A percentile compares a stretch with the other conserved stretches of the same genome.
Evolutionary conservation across 768 basidiomycete genomes (phyloP).

Genomic region (Collybia mongolica): DNA sequence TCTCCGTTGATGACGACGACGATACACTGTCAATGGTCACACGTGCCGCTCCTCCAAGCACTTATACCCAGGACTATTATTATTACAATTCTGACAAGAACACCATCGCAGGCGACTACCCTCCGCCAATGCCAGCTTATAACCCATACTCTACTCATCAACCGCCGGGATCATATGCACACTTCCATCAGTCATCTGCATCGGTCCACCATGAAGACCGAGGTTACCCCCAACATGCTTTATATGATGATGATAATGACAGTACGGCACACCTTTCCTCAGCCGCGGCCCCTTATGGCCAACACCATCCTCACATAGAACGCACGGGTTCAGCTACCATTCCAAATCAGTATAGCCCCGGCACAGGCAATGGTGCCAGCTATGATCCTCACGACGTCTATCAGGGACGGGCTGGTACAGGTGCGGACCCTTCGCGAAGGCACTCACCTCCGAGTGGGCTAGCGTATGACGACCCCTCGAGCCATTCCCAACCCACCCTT

Average conservation of each 20-base stretch:
- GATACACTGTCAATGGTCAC: constrained; percentile 58
- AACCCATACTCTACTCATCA: constrained; percentile 64
- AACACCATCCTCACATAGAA: constrained; percentile 32
- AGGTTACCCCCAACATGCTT: constrained; percentile 36
- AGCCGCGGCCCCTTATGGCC: constrained; percentile 58
- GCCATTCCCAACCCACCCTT: constrained; percentile 11
- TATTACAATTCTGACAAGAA: constrained; percentile 55
- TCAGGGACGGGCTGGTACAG: constrained; percentile 43
- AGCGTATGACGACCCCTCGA: constrained; percentile 26
- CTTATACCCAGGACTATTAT: constrained; percentile 55
- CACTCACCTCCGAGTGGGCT: constrained; percentile 20
- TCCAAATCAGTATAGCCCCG: constrained; percentile 9
- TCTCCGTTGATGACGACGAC: constrained; percentile 84
- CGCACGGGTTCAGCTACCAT: constrained; percentile 20
- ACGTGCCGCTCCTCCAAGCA: constrained; percentile 50
- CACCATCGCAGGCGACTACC: constrained; percentile 40
- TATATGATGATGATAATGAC: constrained; percentile 70
- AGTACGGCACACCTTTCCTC: constrained; percentile 59
- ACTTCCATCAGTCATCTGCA: constrained; percentile 58
- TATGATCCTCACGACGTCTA: constrained; percentile 58
- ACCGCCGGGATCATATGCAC: constrained; percentile 44
- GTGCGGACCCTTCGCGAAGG: constrained; percentile 20
- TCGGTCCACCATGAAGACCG: constrained; percentile 55
- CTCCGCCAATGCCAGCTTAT: constrained; percentile 78
- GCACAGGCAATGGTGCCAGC: constrained; percentile 21